A percentile compares a stretch with the other conserved stretches of the same genome.
Conservation (phyloP, 371 early-diverging fungal species). For the Rhizomucor miehei region DNA sequence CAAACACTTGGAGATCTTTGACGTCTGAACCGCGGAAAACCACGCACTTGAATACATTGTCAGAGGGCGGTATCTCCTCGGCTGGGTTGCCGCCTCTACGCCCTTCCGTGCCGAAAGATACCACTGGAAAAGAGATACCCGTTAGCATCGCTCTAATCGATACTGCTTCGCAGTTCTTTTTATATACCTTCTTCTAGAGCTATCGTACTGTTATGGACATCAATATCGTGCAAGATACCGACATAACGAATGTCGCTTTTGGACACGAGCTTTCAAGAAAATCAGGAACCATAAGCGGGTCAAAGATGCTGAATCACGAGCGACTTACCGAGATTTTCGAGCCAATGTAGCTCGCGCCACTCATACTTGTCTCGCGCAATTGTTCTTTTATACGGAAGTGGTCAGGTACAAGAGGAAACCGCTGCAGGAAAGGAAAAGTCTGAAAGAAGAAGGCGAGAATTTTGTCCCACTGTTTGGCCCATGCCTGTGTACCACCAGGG, state of each 20-base stretch:
- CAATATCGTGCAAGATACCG: slow-evolving; percentile 78
- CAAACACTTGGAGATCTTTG: slow-evolving; percentile 81
- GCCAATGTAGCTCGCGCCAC: slow-evolving; percentile 19
- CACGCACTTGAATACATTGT: slow-evolving; percentile 78
- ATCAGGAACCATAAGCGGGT: neutral
- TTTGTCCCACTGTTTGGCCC: neutral
- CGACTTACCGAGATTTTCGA: slow-evolving; percentile 21
- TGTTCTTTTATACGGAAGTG: neutral
- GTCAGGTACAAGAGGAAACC: neutral
- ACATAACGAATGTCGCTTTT: slow-evolving; percentile 80
- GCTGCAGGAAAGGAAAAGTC: neutral
- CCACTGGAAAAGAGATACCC: slow-evolving; percentile 34
- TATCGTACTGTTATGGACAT: slow-evolving; percentile 76
- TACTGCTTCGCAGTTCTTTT: no score
- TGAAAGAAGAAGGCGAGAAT: neutral
- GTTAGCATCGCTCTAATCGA: neutral
- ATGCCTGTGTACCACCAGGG: neutral
- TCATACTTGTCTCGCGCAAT: slow-evolving; percentile 8
- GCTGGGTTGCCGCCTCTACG: slow-evolving; percentile 59
- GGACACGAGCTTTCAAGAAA: slow-evolving; percentile 14
- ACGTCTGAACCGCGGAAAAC: slow-evolving; percentile 91
- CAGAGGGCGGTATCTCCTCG: slow-evolving; percentile 75
- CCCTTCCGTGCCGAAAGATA: slow-evolving; percentile 77
- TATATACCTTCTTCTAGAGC: slow-evolving; percentile 77
- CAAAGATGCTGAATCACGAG: no score